Evolutionary conservation across 495 filamentous ascomycete genomes (phyloP).

Genomic region (Talaromyces thailandensis): DNA sequence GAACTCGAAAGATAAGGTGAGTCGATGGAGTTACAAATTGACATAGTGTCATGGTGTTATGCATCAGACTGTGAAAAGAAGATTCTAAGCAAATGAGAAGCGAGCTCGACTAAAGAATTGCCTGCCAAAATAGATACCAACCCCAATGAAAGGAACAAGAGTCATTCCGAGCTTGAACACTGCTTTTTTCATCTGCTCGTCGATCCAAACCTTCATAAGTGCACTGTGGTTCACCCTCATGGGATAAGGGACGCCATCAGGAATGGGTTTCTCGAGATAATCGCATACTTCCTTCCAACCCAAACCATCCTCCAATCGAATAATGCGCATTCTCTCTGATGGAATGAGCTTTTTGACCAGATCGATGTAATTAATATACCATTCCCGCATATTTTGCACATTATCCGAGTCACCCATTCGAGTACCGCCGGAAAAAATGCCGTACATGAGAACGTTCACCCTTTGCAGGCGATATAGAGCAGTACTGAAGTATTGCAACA

Average conservation of each 20-base stretch:
- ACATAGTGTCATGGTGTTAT: background rate
- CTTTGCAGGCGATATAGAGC: background rate
- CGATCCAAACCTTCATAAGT: background rate
- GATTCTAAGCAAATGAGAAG: background rate
- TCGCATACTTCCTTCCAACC: background rate
- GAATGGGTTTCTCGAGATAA: background rate
- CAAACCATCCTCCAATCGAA: background rate
- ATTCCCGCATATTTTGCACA: background rate
- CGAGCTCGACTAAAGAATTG: background rate
- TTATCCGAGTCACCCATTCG: background rate
- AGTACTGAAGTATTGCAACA: background rate
- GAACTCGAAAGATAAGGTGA: background rate
- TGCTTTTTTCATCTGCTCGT: background rate
- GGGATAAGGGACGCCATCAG: background rate
- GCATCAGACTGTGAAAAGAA: background rate
- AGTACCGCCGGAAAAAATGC: background rate
- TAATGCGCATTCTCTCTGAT: background rate
- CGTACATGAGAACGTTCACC: background rate
- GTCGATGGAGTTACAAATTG: background rate
- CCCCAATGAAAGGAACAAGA: background rate
- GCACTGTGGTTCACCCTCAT: background rate
- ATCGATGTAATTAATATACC: background rate
- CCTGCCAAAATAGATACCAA: background rate
- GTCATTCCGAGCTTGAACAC: background rate
- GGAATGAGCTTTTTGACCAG: background rate